phyloP scores from a whole-genome alignment of 1,139 yeast species.

The Eremothecium gossypii region DNA sequence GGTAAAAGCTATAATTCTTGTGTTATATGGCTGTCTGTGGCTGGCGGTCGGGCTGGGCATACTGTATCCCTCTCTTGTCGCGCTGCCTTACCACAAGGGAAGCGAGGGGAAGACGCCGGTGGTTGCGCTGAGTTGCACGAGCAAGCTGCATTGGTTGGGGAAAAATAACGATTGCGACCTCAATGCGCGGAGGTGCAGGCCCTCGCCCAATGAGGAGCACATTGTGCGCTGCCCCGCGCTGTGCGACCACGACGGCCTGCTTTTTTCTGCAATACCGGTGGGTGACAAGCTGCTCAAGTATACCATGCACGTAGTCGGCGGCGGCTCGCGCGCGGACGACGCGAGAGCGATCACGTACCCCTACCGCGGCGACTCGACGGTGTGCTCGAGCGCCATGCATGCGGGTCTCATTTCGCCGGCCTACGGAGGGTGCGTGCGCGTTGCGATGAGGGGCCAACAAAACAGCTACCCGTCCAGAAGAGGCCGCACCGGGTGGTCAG shows the following conservation, averaged over 20 bases:
- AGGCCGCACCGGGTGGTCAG: conserved; percentile 46
- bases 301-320: conserved; percentile 68
- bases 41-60: conserved; percentile 13
- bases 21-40: conserved; percentile 34
- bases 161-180: conserved; percentile 70
- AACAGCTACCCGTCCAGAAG: conserved; percentile 36
- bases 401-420: conserved; percentile 68
- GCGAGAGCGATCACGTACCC: conserved; percentile 38
- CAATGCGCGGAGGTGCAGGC: conserved; percentile 50
- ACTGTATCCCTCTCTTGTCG: conserved; percentile 23
- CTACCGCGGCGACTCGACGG: conserved; percentile 80
- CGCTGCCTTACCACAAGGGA: conserved; percentile 21
- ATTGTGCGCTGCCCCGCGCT: conserved; percentile 79
- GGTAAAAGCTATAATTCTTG: conserved; percentile 23
- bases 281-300: conserved; percentile 64
- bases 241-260: conserved; percentile 71
- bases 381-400: conserved; percentile 87
- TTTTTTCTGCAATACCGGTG: conserved; percentile 68
- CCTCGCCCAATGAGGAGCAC: conserved; percentile 39
- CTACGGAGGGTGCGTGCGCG: conserved; percentile 72
- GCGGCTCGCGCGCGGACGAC: conserved; percentile 34
- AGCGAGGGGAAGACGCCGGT: conserved; percentile 21
- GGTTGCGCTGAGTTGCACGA: conserved; percentile 39
- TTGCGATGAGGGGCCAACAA: conserved; percentile 51
- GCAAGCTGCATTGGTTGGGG: conserved; percentile 54